Evolutionary conservation across 805 yeast species (phyloP).

Genomic region (Dipodascus geniculatus): DNA sequence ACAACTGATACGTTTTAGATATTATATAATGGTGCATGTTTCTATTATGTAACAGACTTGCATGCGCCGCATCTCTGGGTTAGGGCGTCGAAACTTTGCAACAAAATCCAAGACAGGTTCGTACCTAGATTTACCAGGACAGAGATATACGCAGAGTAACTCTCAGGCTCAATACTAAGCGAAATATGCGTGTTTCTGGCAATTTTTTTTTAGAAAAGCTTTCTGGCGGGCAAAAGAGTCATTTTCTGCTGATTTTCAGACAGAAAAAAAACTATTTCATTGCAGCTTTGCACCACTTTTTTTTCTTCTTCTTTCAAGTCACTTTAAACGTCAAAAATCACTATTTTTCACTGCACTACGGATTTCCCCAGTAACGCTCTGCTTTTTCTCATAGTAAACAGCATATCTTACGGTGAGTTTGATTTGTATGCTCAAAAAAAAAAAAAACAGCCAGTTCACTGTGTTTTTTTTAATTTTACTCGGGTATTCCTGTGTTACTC

Average conservation of each 20-base stretch:
- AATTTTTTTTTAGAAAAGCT: neutral
- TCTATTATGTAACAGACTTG: too few relatives aligned
- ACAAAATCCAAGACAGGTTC: neutral
- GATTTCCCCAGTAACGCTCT: constrained; percentile 6
- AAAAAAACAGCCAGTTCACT: neutral
- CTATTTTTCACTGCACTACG: neutral
- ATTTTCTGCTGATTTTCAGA: constrained; percentile 7
- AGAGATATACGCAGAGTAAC: neutral
- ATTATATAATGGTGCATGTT: too few relatives aligned
- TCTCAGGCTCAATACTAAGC: constrained; percentile 6
- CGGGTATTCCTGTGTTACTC: neutral
- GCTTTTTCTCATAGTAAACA: constrained; percentile 8
- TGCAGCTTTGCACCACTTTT: constrained; percentile 6
- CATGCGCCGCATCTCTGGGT: too few relatives aligned
- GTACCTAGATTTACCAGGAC: neutral
- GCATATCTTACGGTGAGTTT: constrained; percentile 5
- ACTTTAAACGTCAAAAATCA: neutral
- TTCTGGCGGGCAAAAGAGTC: constrained; percentile 7
- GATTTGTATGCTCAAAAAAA: constrained; percentile 6
- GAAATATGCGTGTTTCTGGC: neutral
- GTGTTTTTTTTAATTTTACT: neutral
- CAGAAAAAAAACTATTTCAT: constrained; percentile 5
- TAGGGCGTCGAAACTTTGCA: neutral
- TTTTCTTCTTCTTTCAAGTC: constrained; percentile 6
- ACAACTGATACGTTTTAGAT: too few relatives aligned